These are phyloP conservation scores for Stachybotrys elegans DNA, from an alignment of 2,329 filamentous ascomycete genomes.

Conservation along the genomic window DNA sequence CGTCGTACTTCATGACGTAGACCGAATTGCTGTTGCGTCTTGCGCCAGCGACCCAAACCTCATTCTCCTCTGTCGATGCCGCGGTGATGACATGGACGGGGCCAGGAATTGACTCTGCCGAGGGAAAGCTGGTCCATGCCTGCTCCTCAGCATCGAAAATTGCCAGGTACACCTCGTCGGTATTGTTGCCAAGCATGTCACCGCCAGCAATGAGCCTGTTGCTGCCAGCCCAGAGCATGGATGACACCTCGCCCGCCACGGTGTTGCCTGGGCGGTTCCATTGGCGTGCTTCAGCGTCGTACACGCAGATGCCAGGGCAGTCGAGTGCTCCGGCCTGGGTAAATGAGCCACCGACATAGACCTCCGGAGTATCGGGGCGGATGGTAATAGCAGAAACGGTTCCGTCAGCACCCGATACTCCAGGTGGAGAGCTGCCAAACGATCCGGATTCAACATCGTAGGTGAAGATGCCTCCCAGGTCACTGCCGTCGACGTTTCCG, in stretches of 20 bases:
- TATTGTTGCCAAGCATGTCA: slow-evolving; percentile 64
- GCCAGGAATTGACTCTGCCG: slow-evolving; percentile 66
- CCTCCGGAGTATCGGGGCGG: slow-evolving; percentile 63
- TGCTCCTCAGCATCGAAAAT: slow-evolving; percentile 65
- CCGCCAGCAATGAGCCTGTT: slow-evolving; percentile 73
- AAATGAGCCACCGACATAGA: slow-evolving; percentile 87
- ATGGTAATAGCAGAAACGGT: slow-evolving; percentile 73
- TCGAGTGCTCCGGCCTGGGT: slow-evolving; percentile 74
- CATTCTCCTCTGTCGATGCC: slow-evolving; percentile 64
- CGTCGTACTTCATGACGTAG: slow-evolving; percentile 81
- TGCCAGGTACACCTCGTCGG: slow-evolving; percentile 58
- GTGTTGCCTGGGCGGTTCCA: slow-evolving; percentile 77
- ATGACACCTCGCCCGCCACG: slow-evolving; percentile 64
- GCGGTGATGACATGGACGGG: slow-evolving; percentile 71
- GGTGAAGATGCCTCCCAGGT: slow-evolving; percentile 68
- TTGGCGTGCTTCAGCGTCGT: slow-evolving; percentile 62
- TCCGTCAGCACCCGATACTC: slow-evolving; percentile 63
- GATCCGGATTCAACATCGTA: slow-evolving; percentile 67
- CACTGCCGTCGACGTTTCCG: slow-evolving; percentile 59
- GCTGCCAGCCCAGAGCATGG: slow-evolving; percentile 71
- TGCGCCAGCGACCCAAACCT: slow-evolving; percentile 80
- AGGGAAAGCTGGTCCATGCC: slow-evolving; percentile 60
- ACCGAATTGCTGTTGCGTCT: slow-evolving; percentile 56
- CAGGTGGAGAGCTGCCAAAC: slow-evolving; percentile 69
- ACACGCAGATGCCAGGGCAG: slow-evolving; percentile 79